phyloP scores from a whole-genome alignment of 768 basidiomycete species.

The Asterophora parasitica region DNA sequence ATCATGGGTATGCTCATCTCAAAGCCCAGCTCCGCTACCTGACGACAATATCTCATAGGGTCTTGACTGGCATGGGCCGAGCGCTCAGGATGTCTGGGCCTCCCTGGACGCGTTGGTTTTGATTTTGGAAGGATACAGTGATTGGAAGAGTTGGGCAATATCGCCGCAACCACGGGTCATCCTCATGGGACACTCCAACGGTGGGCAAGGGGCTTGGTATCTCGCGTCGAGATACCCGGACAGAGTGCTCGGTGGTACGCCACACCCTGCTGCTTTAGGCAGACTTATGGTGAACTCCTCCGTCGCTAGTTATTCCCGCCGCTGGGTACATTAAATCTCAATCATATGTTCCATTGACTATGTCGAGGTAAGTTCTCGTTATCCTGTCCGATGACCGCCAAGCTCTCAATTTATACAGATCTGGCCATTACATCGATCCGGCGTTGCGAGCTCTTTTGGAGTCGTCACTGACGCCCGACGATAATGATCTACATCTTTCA shows the following conservation, averaged over 20 bases:
- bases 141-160: conserved; percentile 41
- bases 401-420: conserved; percentile 33
- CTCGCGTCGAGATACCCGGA: conserved; percentile 75
- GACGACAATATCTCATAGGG: conserved; percentile 43
- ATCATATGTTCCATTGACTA: conserved; percentile 69
- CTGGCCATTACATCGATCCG: conserved; percentile 77
- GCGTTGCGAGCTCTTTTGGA: conserved; percentile 66
- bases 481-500: conserved; percentile 81
- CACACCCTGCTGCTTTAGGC: neutral
- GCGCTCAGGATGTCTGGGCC: conserved; percentile 63
- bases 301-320: conserved; percentile 60
- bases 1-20: conserved; percentile 55
- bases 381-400: too few species aligned
- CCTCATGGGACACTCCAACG: conserved; percentile 92
- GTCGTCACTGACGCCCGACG: conserved; percentile 72
- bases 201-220: conserved; percentile 88
- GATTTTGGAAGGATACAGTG: conserved; percentile 34
- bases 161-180: conserved; percentile 39
- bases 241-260: conserved; percentile 54
- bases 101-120: conserved; percentile 50
- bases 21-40: neutral
- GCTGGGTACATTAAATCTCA: conserved; percentile 87
- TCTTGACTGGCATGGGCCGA: conserved; percentile 90
- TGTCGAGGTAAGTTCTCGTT: conserved; percentile 42
- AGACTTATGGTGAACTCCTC: neutral